These are phyloP conservation scores for Aspergillus pseudoterreus DNA, from an alignment of 2,329 filamentous ascomycete genomes.

Conservation along the genomic window DNA sequence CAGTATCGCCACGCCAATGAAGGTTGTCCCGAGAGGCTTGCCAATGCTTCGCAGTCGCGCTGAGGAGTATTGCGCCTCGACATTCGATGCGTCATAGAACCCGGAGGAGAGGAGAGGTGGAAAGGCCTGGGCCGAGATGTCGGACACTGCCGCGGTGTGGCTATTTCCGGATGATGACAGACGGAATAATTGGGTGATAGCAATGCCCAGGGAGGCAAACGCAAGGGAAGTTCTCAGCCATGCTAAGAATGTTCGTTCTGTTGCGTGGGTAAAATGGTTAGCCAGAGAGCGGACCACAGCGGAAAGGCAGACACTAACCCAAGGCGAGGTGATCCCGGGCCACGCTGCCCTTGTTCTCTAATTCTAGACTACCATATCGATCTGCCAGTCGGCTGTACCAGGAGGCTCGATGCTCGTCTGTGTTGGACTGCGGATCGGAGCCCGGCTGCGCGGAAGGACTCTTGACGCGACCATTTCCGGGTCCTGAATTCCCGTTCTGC, in stretches of 20 bases:
- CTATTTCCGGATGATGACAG: conserved; percentile 50
- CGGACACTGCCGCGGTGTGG: conserved; percentile 6
- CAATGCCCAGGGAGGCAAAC: conserved; percentile 64
- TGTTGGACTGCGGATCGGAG: conserved; percentile 3
- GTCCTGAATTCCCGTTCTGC: conserved; percentile 12
- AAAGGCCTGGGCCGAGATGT: conserved; percentile 14
- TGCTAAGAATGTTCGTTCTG: conserved; percentile 65
- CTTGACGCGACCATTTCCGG: conserved; percentile 10
- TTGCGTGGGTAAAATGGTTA: background rate
- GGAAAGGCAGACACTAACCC: conserved; percentile 41
- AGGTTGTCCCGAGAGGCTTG: conserved; percentile 62
- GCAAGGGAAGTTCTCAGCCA: conserved; percentile 64
- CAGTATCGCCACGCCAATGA: conserved; percentile 58
- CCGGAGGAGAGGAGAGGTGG: conserved; percentile 18
- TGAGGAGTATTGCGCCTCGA: conserved; percentile 14
- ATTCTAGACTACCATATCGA: conserved; percentile 59
- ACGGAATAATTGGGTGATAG: conserved; percentile 63
- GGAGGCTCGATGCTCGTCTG: conserved; percentile 17
- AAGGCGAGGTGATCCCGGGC: conserved; percentile 63
- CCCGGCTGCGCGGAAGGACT: conserved; percentile 4
- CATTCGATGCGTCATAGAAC: conserved; percentile 14
- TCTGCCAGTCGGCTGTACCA: conserved; percentile 52
- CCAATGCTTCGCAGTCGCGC: conserved; percentile 49
- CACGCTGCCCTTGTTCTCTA: conserved; percentile 65
- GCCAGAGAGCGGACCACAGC: background rate